phyloP scores from a whole-genome alignment of 257 asterid species.

The Solanum etuberosum region DNA sequence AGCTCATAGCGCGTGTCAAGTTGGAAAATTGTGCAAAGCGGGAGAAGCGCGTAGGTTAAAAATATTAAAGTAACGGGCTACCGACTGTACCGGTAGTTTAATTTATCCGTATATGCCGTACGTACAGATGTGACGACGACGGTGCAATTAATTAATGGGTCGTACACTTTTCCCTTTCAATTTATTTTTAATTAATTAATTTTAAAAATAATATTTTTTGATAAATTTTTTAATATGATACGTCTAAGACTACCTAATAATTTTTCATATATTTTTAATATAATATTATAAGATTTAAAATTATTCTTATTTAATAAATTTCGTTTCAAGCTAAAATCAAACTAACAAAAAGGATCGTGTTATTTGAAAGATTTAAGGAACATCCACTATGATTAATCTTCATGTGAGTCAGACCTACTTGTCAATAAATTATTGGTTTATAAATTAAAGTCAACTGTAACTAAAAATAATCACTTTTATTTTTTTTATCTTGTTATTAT shows the following conservation, averaged over 20 bases:
- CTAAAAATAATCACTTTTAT: not conserved
- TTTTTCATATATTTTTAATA: not conserved
- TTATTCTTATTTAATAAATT: not conserved
- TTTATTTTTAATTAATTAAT: not conserved
- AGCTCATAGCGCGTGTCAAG: not conserved
- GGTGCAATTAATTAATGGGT: constrained; percentile 10
- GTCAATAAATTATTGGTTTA: not conserved
- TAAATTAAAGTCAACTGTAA: not conserved
- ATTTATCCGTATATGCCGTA: constrained; percentile 40
- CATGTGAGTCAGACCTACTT: not conserved
- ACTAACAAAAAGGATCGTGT: not conserved
- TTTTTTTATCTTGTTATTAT: not conserved
- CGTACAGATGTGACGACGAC: constrained; percentile 36
- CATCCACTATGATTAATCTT: not conserved
- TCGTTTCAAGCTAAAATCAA: not conserved
- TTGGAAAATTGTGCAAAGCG: not conserved
- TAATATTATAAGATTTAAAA: not conserved
- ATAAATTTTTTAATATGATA: not conserved
- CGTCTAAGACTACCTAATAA: not conserved
- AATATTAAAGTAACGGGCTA: constrained; percentile 5
- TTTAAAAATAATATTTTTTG: not conserved
- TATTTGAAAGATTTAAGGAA: constrained; percentile 9
- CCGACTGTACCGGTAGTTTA: constrained; percentile 11
- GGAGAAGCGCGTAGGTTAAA: not conserved
- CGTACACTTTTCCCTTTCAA: not conserved